These are phyloP conservation scores for Coprinellus micaceus DNA, from an alignment of 768 basidiomycete species.

Conservation along the genomic window DNA sequence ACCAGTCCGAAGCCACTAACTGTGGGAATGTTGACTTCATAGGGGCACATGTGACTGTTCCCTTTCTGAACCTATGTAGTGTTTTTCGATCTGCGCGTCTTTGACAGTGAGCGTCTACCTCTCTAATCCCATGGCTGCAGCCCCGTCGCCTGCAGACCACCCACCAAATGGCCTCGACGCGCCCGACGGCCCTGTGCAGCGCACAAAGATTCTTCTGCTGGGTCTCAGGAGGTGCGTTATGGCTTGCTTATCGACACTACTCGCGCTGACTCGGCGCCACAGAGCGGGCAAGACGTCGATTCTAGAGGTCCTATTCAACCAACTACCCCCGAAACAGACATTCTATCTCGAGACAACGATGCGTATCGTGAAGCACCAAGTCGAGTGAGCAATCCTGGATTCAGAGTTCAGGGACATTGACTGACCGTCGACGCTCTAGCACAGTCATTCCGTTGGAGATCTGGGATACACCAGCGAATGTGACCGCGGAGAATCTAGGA, in stretches of 20 bases:
- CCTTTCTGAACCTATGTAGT: background rate
- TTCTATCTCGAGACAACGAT: conserved; percentile 89
- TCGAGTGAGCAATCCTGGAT: conserved; percentile 60
- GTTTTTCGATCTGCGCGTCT: conserved; percentile 1
- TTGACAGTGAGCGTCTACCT: background rate
- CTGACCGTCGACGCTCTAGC: conserved; percentile 38
- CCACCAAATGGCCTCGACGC: conserved; percentile 28
- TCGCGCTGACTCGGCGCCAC: conserved; percentile 8
- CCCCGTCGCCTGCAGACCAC: background rate
- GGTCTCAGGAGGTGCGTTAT: conserved; percentile 59
- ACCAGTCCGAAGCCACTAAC: background rate
- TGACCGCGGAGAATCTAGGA: conserved; percentile 74
- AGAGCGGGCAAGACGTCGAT: conserved; percentile 94
- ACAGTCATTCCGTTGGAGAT: conserved; percentile 90
- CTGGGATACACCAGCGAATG: conserved; percentile 92
- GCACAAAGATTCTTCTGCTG: conserved; percentile 70
- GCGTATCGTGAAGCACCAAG: conserved; percentile 65
- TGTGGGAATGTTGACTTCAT: conserved; percentile 6
- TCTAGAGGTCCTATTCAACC: conserved; percentile 87
- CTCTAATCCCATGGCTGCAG: background rate
- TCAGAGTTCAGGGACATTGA: conserved; percentile 8
- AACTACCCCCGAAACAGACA: conserved; percentile 75
- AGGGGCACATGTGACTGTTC: conserved; percentile 1
- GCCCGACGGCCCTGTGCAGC: conserved; percentile 27
- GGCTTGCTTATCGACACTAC: background rate